Evolutionary conservation across 768 basidiomycete species (phyloP), one percentile per base, ranked within the genome.

Genomic region (Lactarius indigo): DNA sequence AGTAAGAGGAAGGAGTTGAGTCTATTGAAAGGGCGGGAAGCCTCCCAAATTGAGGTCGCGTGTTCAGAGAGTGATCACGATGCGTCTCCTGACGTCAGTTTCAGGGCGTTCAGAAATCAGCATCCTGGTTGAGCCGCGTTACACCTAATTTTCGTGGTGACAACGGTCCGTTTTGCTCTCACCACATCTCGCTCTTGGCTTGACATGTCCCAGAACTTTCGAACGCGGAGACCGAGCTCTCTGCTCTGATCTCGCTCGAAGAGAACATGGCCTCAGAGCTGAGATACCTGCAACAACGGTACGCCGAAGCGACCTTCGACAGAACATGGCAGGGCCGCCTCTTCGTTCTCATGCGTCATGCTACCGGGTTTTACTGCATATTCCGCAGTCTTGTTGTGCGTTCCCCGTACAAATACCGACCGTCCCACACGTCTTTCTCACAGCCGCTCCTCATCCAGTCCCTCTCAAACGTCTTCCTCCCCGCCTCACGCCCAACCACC

Each of bases 81-180:
- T 58, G 26, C 33, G n/a, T 52, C 15, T 28, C 44, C 13, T 37
- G 42, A 52, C 26, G 31, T 63, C 71, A 30, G 52, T 60, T 73
- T 44, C 61, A 72, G 44, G 67, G 66, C 7, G 20, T 39, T 9
- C 68, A 72, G 13, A 61, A 69, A 8, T 68, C 57, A 15, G 13
- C 35, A 37, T 63, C 71, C 35, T 87, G 87, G 86, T 69, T 85
- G 5, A 81, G 81, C 5, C 80, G 82, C 10, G 78, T 87, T 13
- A 77, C 82, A 6, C 76, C 84, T 4, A 81, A 75, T n/a, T 79
- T 87, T 69, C 79, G 83, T 3, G 82, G 84, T 17, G 78, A 79
- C 56, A 79, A 81, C 63, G 77, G 68, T 68, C 64, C 7, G 69
- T 63, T n/a, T 37, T 12, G 20, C 7, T 41, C 37, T 33, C 5